Evolutionary conservation across 2,329 filamentous ascomycete genomes (phyloP), one percentile per base, ranked within the genome.

Genomic region (Arthrobotrys iridis): DNA sequence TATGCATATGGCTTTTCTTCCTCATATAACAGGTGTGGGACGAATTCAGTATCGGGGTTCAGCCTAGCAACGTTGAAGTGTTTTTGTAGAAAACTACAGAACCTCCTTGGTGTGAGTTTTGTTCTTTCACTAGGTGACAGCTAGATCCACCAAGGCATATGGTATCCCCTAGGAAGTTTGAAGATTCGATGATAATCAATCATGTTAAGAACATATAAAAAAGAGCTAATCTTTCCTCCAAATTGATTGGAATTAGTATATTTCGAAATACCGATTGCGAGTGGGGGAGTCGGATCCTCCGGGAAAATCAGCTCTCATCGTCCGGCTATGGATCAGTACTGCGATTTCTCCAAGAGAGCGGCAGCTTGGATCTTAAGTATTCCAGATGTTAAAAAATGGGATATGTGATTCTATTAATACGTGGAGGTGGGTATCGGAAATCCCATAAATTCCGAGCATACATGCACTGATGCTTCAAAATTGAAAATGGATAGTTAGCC

Each of bases 1-100:
- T 41, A 26, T 26, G n/a, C 26, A 11, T 41, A 26, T 26, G n/a
- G 15, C 11, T 35, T 33, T 45, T 30, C 5, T 13, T 7, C 15
- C 26, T n/a, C 4, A 28, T 18, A 43, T 58, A 40, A 20, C 22
- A 33, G n/a, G 68, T 50, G 7, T 73, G 60, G 15, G 60, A 66
- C 24, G n/a, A 52, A 22, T 73, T 73, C 18, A 59, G 59, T 35
- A 66, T 73, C 11, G 68, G 68, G 3, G 43, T 73, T 4, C 68
- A 66, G 26, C 68, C 68, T 18, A 57, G 30, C 4, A 41, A 73
- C 4, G 41, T 57, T 35, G 4, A n/a, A 18, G 55, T 3, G 0
- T 73, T 73, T 18, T 60, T 60, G 3, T 73, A 52, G 68, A 73
- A 45, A 28, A 73, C 60, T 1, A 33, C 65, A n/a, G 60, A 66